Evolutionary conservation across 192 early-diverging fungal species (phyloP).

Genomic region (Gryganskiella cystojenkinii): DNA sequence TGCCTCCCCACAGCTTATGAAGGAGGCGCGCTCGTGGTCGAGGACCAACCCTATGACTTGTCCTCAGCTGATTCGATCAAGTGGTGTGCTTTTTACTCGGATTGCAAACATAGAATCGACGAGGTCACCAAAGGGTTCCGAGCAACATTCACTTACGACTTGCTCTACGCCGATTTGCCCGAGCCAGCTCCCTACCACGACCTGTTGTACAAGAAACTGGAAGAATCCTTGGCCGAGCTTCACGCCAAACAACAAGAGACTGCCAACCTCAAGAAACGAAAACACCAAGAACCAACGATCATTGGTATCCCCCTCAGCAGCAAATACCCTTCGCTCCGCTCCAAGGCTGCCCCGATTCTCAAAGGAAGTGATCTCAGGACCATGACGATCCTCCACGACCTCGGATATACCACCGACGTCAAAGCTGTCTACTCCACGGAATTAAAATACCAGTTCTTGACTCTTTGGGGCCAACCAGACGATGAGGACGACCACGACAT

Average conservation of each 20-base stretch:
- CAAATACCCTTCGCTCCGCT: background rate
- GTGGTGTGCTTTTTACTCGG: conserved; percentile 17
- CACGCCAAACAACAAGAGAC: background rate
- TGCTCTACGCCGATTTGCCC: conserved; percentile 3
- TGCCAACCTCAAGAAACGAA: background rate
- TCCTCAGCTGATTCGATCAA: background rate
- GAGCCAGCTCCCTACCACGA: conserved; percentile 7
- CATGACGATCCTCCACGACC: conserved; percentile 1
- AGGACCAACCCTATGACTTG: background rate
- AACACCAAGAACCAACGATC: background rate
- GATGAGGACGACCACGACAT: no score
- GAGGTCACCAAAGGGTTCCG: conserved; percentile 18
- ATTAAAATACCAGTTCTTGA: background rate
- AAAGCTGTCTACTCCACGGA: conserved; percentile 6
- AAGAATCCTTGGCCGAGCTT: background rate
- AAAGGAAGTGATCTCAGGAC: conserved; percentile 11
- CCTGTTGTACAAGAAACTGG: conserved; percentile 1
- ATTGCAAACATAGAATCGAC: conserved; percentile 9
- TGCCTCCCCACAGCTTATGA: conserved; percentile 8
- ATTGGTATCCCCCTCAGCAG: conserved; percentile 9
- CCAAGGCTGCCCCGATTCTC: background rate
- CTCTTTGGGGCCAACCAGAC: no score
- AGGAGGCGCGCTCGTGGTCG: conserved; percentile 5
- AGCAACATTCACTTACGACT: conserved; percentile 10
- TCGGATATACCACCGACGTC: conserved; percentile 11